Percentiles rank a stretch among this genome's conserved stretches.
These are phyloP conservation scores for Gillenia trifoliata DNA, from an alignment of 306 rosid species.

Conservation along the genomic window DNA sequence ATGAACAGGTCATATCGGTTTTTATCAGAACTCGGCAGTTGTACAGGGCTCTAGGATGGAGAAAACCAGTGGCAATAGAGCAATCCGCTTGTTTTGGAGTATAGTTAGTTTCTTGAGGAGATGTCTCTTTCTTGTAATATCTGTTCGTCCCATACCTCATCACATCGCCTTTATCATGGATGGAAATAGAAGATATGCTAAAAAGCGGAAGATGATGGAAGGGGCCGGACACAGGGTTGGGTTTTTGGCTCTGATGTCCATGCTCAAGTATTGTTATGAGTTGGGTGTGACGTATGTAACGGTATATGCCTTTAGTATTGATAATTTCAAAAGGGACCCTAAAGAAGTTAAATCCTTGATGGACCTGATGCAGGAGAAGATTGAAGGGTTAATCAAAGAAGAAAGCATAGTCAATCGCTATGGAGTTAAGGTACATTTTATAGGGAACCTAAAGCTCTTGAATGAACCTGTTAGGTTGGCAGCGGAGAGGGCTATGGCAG, in stretches of 20 bases:
- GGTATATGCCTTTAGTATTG: conserved; percentile 38
- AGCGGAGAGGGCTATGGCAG: conserved; percentile 34
- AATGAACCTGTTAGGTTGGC: conserved; percentile 35
- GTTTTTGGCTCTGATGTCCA: conserved; percentile 24
- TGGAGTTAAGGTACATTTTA: conserved; percentile 29
- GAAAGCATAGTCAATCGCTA: conserved; percentile 26
- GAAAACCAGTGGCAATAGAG: conserved; percentile 1
- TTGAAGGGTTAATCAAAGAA: conserved; percentile 28
- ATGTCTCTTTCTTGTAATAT: conserved; percentile 21
- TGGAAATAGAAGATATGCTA: conserved; percentile 34
- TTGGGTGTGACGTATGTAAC: conserved; percentile 36
- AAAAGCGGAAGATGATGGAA: conserved; percentile 18
- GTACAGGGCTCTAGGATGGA: conserved; percentile 9
- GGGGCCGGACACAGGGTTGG: conserved; percentile 31
- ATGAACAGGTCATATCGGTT: conserved; percentile 3
- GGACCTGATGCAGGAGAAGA: conserved; percentile 38
- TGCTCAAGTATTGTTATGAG: conserved; percentile 35
- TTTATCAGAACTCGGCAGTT: not conserved
- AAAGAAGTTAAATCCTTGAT: conserved; percentile 39
- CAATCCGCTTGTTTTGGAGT: conserved; percentile 12
- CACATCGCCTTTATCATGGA: conserved; percentile 44
- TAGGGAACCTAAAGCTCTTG: conserved; percentile 35
- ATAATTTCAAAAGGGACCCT: conserved; percentile 26
- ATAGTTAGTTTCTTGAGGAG: conserved; percentile 22
- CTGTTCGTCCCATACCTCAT: conserved; percentile 27